Evolutionary conservation across 768 basidiomycete species (phyloP).

Genomic region (Auriculariales sp.): DNA sequence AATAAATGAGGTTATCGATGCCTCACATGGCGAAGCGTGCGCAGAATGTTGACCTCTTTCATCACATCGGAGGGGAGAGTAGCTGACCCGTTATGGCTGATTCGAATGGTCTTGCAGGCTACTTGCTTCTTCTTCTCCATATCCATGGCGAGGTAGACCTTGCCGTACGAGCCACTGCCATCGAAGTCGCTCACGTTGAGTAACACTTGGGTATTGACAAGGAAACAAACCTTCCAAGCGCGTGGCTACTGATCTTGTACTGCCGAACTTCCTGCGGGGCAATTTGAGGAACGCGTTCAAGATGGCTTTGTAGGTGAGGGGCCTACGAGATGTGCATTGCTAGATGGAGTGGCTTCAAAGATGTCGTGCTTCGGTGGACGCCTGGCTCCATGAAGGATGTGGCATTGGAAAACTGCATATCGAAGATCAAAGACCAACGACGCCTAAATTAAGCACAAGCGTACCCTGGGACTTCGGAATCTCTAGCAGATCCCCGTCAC

Average conservation of each 20-base stretch:
- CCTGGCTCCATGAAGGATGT: background rate
- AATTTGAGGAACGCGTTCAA: background rate
- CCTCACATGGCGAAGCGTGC: conserved; percentile 55
- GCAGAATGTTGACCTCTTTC: conserved; percentile 68
- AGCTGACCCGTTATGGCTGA: conserved; percentile 30
- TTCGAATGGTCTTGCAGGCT: conserved; percentile 66
- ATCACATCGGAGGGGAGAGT: conserved; percentile 30
- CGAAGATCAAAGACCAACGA: too few relatives aligned
- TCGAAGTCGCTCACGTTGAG: background rate
- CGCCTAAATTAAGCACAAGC: conserved; percentile 2
- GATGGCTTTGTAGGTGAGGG: background rate
- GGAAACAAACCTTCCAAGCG: conserved; percentile 37
- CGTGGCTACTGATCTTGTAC: conserved; percentile 65
- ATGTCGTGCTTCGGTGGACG: conserved; percentile 33
- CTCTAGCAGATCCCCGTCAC: conserved; percentile 59
- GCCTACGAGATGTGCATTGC: too few relatives aligned
- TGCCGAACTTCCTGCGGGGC: conserved; percentile 30
- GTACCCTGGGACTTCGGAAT: conserved; percentile 54
- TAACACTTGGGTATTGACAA: background rate
- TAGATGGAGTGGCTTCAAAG: conserved; percentile 51
- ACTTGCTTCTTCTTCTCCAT: conserved; percentile 50
- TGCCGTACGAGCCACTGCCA: conserved; percentile 56
- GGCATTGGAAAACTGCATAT: background rate
- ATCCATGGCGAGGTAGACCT: conserved; percentile 66
- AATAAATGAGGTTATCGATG: background rate